Percentiles rank a stretch among this genome's conserved stretches.
phyloP scores from a whole-genome alignment of 2,329 filamentous ascomycete species.

The Coniochaeta sp. region DNA sequence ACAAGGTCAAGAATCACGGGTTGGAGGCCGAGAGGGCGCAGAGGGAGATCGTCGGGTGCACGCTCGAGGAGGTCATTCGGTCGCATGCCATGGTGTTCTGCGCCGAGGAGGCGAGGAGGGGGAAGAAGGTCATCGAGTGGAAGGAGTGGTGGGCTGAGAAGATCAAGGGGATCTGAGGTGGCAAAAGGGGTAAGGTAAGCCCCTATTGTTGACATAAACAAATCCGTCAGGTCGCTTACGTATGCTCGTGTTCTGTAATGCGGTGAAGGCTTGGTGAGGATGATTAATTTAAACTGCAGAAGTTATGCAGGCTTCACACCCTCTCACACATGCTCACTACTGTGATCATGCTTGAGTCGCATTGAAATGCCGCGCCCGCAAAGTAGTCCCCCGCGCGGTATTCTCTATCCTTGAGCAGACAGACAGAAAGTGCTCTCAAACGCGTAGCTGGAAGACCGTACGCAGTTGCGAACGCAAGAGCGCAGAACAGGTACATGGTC shows the following conservation, averaged over 20 bases:
- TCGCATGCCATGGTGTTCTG: slow-evolving; percentile 93
- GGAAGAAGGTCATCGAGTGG: slow-evolving; percentile 68
- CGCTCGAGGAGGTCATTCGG: slow-evolving; percentile 76
- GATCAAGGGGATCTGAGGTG: slow-evolving; percentile 25
- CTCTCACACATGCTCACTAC: too few relatives aligned
- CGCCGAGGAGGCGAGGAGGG: slow-evolving; percentile 75
- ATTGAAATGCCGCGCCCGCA: too few relatives aligned
- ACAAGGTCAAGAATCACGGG: slow-evolving; percentile 65
- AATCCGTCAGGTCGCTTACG: neutral
- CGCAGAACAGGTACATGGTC: neutral
- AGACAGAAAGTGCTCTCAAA: too few relatives aligned
- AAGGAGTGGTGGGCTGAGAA: slow-evolving; percentile 64
- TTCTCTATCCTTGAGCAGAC: too few relatives aligned
- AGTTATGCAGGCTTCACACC: neutral
- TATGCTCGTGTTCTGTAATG: neutral
- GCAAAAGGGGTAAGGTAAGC: neutral
- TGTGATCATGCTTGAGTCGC: too few relatives aligned
- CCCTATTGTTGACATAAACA: neutral
- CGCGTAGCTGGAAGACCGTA: too few relatives aligned
- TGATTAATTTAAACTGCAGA: neutral
- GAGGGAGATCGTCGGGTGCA: slow-evolving; percentile 68
- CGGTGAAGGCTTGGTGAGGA: neutral
- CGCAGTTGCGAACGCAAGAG: neutral
- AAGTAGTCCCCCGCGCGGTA: too few relatives aligned
- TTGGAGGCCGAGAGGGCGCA: slow-evolving; percentile 67